Evolutionary conservation across 208 protist genomes (phyloP).

Genomic region (Crithidia expoeki): DNA sequence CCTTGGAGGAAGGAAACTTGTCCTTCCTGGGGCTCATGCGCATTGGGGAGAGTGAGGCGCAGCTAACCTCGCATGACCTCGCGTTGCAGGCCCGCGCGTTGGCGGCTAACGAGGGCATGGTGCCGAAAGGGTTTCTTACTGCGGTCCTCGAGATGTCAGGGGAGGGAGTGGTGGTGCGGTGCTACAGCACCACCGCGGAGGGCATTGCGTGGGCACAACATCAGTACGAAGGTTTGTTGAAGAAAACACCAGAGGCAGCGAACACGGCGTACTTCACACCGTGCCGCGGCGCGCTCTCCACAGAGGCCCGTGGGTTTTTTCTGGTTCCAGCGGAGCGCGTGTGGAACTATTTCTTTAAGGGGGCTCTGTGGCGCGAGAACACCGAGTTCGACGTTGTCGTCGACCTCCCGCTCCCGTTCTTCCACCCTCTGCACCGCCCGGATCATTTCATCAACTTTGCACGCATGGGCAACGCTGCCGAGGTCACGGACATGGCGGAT

Average conservation of each 20-base stretch:
- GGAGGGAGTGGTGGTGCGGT: conserved; percentile 73
- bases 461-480: conserved; percentile 54
- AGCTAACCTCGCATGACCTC: conserved; percentile 78
- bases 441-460: conserved; percentile 91
- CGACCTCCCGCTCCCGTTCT: conserved; percentile 75
- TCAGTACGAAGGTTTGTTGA: conserved; percentile 54
- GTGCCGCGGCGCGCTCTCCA: conserved; percentile 68
- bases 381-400: conserved; percentile 79
- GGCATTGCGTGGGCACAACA: conserved; percentile 79
- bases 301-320: conserved; percentile 77
- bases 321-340: conserved; percentile 66
- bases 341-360: conserved; percentile 92
- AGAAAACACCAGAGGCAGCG: conserved; percentile 59
- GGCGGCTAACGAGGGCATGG: conserved; percentile 65
- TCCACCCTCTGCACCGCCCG: conserved; percentile 68
- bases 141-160: conserved; percentile 63
- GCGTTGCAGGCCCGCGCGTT: conserved; percentile 80
- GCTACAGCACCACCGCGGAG: conserved; percentile 80
- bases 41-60: conserved; percentile 66
- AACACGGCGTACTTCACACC: conserved; percentile 52
- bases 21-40: conserved; percentile 79
- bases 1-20: conserved; percentile 73
- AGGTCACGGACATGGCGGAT: conserved; percentile 69
- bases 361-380: conserved; percentile 74
- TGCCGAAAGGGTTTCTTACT: conserved; percentile 38